These are phyloP conservation scores for Batrachochytrium dendrobatidis DNA, from an alignment of 371 early-diverging fungal species.

Conservation along the genomic window DNA sequence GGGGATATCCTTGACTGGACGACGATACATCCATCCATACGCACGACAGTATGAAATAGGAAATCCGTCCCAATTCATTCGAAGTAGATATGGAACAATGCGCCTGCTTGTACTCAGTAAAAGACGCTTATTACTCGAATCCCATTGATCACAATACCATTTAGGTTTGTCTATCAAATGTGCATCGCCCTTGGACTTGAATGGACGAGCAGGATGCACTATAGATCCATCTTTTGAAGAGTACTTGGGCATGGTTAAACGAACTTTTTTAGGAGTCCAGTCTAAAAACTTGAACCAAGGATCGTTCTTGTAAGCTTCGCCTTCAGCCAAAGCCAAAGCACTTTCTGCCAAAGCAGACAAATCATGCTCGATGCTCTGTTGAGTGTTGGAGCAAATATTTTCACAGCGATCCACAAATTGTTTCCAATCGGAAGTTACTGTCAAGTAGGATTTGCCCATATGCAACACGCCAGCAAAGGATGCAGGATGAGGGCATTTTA, in stretches of 20 bases:
- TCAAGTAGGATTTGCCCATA: conserved; percentile 82
- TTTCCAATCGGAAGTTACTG: conserved; percentile 73
- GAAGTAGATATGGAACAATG: conserved; percentile 72
- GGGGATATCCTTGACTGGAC: conserved; percentile 37
- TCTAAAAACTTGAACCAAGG: conserved; percentile 85
- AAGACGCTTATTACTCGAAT: conserved; percentile 43
- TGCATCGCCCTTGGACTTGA: conserved; percentile 3
- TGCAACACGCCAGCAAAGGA: conserved; percentile 86
- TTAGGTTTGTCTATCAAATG: conserved; percentile 54
- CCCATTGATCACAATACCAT: conserved; percentile 84
- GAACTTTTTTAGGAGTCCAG: conserved; percentile 48
- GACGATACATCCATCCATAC: conserved; percentile 79
- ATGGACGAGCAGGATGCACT: conserved; percentile 11
- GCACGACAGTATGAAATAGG: conserved; percentile 63
- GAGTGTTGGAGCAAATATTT: conserved; percentile 41
- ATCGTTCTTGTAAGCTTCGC: conserved; percentile 39
- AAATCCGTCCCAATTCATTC: conserved; percentile 74
- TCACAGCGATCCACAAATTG: conserved; percentile 36
- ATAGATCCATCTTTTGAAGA: conserved; percentile 26
- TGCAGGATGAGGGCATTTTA: conserved; percentile 85
- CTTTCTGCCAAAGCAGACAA: conserved; percentile 60
- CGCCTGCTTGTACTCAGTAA: conserved; percentile 66
- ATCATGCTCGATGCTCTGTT: conserved; percentile 50
- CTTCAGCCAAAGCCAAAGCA: conserved; percentile 43
- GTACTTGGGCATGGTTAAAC: conserved; percentile 37